Evolutionary conservation across 2,329 filamentous ascomycete genomes (phyloP).

Genomic region (Aspergillus flavus): DNA sequence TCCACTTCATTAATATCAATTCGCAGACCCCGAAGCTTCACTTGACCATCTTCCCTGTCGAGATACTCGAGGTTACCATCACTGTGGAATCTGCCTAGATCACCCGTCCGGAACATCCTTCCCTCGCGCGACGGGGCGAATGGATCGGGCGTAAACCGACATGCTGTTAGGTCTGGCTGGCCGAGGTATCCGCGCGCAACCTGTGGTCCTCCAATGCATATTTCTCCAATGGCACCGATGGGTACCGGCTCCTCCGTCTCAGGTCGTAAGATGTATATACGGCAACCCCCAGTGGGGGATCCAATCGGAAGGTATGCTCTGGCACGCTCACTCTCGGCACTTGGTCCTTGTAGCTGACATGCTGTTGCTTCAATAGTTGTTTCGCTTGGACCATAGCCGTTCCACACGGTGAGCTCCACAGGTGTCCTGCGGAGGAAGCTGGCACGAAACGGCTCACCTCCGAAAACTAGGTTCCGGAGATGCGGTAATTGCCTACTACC

Average conservation of each 20-base stretch:
- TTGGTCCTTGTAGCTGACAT: neutral
- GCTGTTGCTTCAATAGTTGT: neutral
- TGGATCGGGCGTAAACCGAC: neutral
- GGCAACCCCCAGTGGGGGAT: too few species aligned
- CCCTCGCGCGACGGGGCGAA: neutral
- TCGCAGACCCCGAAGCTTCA: conserved; percentile 11
- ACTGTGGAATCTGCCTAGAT: conserved; percentile 1
- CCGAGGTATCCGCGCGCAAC: conserved; percentile 6
- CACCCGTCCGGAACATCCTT: conserved; percentile 10
- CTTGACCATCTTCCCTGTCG: conserved; percentile 5
- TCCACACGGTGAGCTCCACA: neutral
- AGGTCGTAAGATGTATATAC: neutral
- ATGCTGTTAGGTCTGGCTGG: neutral
- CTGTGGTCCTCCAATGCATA: conserved; percentile 1
- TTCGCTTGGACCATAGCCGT: conserved; percentile 6
- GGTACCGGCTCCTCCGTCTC: neutral
- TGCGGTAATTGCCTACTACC: neutral
- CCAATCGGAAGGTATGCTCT: too few species aligned
- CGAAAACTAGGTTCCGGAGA: conserved; percentile 6
- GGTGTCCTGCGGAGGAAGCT: conserved; percentile 3
- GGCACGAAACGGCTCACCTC: conserved; percentile 8
- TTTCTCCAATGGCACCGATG: conserved; percentile 1
- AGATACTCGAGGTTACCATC: conserved; percentile 8
- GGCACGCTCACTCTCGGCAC: neutral
- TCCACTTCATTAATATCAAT: conserved; percentile 8